Base-by-base conservation (phyloP, 2,329 filamentous ascomycete genomes). In the Colletotrichum godetiae region DNA sequence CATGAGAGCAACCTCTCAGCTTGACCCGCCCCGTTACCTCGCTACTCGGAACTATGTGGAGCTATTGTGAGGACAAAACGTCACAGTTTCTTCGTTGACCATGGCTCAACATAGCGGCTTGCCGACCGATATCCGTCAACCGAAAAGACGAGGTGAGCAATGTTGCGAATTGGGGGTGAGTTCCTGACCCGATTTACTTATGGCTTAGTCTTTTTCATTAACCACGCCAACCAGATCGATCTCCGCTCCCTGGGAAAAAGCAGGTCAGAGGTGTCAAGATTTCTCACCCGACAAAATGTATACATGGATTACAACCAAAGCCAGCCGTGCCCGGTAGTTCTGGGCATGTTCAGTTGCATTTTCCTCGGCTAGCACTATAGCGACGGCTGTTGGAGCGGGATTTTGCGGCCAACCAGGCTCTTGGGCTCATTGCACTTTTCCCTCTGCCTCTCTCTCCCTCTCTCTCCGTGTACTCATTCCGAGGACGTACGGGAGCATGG, bases 41-140 rank as follows among this genome's bases (percentile, higher is more conserved):
- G 46, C 60, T 63, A 56, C 49, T 29, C 22, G 49, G 35, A 29
- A 42, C 49, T 4, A 46, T 29, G 63, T 67, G 68, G 68, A 67
- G 22, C 63, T 29, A 31, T 56, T 46, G 56, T 52, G 58, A 64
- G 35, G 49, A 53, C 15, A 24, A 42, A 60, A 63, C 49, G 33
- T 67, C 35, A 42, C 49, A 2, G 46, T 31, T 55, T 24, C 24
- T 27, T 37, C 35, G 15, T 12, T 12, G n/a, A 15, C n/a, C 29
- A 46, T 55, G 29, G 31, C 42, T 57, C 52, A 22, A 10, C 11
- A 33, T 33, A 7, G 22, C 31, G 29, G 31, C 31, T 65, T 55
- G 62, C 62, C 62, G 62, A 29, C 49, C 22, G 31, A 37, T 42
- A 46, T 33, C n/a, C 27, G 37, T 37, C 31, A 13, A 27, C 19